Percentiles rank a stretch among this genome's conserved stretches.
Evolutionary conservation across 495 filamentous ascomycete species (phyloP).

Genomic region (Penicillium robsamsonii): DNA sequence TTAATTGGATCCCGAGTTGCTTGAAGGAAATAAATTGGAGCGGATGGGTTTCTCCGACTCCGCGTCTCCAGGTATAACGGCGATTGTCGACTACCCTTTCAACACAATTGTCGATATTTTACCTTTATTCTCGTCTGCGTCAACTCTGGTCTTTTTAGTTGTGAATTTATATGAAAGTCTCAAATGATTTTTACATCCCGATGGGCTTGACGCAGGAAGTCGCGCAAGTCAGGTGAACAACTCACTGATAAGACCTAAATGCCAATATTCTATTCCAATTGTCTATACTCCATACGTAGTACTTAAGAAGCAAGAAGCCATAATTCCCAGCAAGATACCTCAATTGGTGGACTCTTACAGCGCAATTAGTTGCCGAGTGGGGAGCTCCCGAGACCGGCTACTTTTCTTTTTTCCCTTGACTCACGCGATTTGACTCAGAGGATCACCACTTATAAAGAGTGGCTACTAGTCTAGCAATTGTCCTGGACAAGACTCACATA

Average conservation of each 20-base stretch:
- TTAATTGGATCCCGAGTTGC: constrained; percentile 7
- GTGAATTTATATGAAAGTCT: not conserved
- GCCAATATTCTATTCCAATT: not conserved
- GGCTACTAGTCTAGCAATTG: not conserved
- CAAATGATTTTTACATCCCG: not conserved
- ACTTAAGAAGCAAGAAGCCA: not conserved
- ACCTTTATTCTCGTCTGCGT: not conserved
- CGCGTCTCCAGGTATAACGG: constrained; percentile 10
- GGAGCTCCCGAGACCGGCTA: constrained; percentile 23
- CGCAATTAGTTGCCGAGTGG: constrained; percentile 16
- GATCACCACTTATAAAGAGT: not conserved
- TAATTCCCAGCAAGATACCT: not conserved
- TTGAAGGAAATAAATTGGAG: constrained; percentile 2
- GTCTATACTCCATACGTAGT: not conserved
- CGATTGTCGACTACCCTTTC: not conserved
- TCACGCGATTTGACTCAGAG: constrained; percentile 20
- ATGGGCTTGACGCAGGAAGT: not conserved
- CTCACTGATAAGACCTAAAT: not conserved
- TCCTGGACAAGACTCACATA: constrained; percentile 17
- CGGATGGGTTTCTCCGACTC: constrained; percentile 37
- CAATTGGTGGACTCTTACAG: constrained; percentile 15
- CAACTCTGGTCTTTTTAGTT: not conserved
- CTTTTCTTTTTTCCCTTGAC: constrained; percentile 21
- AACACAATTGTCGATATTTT: not conserved
- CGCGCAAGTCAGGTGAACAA: constrained; percentile 1